Evolutionary conservation across 257 asterid genomes (phyloP).

Genomic region (Scutellaria barbata): DNA sequence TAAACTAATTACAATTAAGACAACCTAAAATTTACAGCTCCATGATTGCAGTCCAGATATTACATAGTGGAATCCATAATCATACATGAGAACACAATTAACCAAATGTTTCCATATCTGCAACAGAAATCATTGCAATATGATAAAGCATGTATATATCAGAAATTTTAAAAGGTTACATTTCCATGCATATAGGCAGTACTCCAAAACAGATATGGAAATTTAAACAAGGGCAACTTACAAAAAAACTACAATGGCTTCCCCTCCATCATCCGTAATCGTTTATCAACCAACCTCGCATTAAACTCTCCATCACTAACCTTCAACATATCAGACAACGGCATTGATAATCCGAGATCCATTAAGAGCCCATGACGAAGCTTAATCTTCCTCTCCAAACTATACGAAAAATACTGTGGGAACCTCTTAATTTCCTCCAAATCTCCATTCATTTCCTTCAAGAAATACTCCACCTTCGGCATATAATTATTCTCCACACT

Average conservation of each 20-base stretch:
- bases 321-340: conserved; percentile 75
- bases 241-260: conserved; percentile 41
- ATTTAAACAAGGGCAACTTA: conserved; percentile 32
- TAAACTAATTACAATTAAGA: too few species aligned
- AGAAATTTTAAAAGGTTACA: conserved; percentile 3
- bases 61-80: neutral
- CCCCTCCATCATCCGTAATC: conserved; percentile 47
- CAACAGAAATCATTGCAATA: neutral
- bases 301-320: conserved; percentile 79
- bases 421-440: conserved; percentile 76
- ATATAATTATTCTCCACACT: conserved; percentile 77
- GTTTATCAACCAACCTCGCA: conserved; percentile 59
- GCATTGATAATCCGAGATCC: conserved; percentile 55
- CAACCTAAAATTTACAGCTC: too few species aligned
- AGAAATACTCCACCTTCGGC: conserved; percentile 76
- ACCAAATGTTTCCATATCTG: neutral
- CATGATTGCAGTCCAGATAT: neutral
- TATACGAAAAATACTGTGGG: conserved; percentile 83
- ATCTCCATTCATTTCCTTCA: conserved; percentile 72
- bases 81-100: neutral
- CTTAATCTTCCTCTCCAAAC: conserved; percentile 81
- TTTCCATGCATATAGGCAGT: conserved; percentile 15
- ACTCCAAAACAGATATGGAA: conserved; percentile 22
- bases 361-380: conserved; percentile 64
- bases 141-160: neutral